Conservation (phyloP, 2,329 filamentous ascomycete genomes). For the Botryotinia convoluta region DNA sequence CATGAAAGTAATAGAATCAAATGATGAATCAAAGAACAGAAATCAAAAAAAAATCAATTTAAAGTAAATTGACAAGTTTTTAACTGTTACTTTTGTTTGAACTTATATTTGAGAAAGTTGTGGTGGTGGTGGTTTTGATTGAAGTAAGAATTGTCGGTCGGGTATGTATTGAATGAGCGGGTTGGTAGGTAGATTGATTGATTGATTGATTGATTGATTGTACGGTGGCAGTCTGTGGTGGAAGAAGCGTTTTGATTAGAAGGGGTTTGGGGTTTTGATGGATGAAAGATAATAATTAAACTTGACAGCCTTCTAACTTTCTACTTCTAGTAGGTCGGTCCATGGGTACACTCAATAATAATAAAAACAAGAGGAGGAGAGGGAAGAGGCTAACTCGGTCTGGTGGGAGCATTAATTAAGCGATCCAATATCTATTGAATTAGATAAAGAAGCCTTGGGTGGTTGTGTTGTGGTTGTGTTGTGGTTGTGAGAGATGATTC, state of each 20-base stretch:
- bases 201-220: neutral
- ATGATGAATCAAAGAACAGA: neutral
- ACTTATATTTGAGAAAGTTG: neutral
- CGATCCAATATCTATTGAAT: constrained; percentile 1
- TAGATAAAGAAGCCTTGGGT: constrained; percentile 1
- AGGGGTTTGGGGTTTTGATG: neutral
- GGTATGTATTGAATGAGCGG: neutral
- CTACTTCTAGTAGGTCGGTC: neutral
- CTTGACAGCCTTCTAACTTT: neutral
- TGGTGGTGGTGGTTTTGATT: neutral
- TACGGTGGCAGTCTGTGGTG: neutral
- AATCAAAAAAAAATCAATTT: neutral
- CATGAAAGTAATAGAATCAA: neutral
- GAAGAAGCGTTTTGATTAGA: neutral
- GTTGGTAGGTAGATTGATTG: neutral
- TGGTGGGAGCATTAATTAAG: neutral
- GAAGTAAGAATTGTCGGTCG: neutral
- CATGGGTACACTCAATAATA: too few species aligned
- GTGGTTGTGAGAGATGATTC: neutral
- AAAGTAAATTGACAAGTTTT: neutral
- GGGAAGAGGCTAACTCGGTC: neutral
- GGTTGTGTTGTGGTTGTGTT: neutral
- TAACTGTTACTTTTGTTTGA: neutral
- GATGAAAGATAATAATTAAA: neutral
- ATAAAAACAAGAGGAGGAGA: neutral